Percentiles rank a stretch among this genome's conserved stretches.
phyloP scores from a whole-genome alignment of 306 rosid species.

The Prunus kanzakura region DNA sequence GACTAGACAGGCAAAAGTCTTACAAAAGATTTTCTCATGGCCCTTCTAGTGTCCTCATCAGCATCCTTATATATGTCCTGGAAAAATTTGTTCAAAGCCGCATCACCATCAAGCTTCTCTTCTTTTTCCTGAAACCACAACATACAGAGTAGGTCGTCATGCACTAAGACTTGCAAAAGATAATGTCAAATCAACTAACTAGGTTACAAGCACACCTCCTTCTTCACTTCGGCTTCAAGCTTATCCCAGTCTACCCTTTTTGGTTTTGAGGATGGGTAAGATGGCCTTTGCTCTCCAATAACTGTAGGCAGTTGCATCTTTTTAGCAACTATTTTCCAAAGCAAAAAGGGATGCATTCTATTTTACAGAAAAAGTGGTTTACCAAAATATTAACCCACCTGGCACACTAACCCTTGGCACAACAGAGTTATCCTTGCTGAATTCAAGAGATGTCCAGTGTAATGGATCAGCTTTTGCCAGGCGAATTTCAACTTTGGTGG shows the following conservation, averaged over 20 bases:
- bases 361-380: background rate
- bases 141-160: background rate
- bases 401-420: conserved; percentile 36
- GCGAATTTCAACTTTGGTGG: conserved; percentile 81
- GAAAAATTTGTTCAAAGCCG: conserved; percentile 90
- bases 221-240: conserved; percentile 84
- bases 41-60: conserved; percentile 88
- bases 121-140: conserved; percentile 72
- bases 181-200: background rate
- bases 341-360: background rate
- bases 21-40: conserved; percentile 95
- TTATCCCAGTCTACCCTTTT: conserved; percentile 77
- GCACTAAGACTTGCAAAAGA: background rate
- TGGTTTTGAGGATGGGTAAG: conserved; percentile 87
- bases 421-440: conserved; percentile 36
- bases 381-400: conserved; percentile 36
- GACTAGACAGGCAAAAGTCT: conserved; percentile 20
- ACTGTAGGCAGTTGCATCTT: conserved; percentile 29
- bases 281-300: conserved; percentile 40
- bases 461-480: conserved; percentile 66
- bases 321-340: background rate
- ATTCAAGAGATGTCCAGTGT: conserved; percentile 68
- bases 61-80: conserved; percentile 84
- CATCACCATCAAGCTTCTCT: conserved; percentile 94
- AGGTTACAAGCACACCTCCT: conserved; percentile 53